Evolutionary conservation across 2,329 filamentous ascomycete genomes (phyloP), one percentile per base, ranked within the genome.

Genomic region (Ophiostoma novo-ulmi): DNA sequence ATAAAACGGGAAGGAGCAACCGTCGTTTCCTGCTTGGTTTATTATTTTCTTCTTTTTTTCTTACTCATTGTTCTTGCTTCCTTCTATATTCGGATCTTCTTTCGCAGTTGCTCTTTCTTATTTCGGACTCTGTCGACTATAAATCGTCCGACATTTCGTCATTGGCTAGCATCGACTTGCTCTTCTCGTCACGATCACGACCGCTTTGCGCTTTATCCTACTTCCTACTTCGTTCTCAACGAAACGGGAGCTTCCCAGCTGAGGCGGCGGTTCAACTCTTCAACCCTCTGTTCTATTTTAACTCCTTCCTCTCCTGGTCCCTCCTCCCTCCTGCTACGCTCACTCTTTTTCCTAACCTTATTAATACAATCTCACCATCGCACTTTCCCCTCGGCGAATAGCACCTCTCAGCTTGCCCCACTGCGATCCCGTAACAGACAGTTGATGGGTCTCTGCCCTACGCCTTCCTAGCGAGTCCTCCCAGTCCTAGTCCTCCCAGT

Each of bases 1-100:
- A 70, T 70, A 70, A 70, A 67, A 70, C 69, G 69, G 69, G 69
- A 66, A 70, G 48, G 65, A 68, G 44, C 69, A 55, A 70, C 61
- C 35, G 36, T n/a, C 36, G 31, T 38, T 64, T 64, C 61, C 35
- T 48, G 44, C 44, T 48, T 48, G 44, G 44, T n/a, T 48, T 20
- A 3, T 31, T 31, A 31, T 31, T 31, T 31, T 31, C 31, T 31
- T 31, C 0, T 48, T 14, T 48, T 26, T 26, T 26, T 31, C 22
- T 13, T 17, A 13, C 22, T 11, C n/a, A 58, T 22, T 26, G 63
- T 41, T 13, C 36, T 22, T 39, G 8, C 1, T 26, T 22, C 36
- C 10, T 39, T 22, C 38, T 64, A 31, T 7, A 38, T 36, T 48
- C 17, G 44, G 44, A n/a, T 36, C 14, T 63, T 7, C 10, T 41